Conservation (phyloP, 257 asterid species). For the Datura wrightii region DNA sequence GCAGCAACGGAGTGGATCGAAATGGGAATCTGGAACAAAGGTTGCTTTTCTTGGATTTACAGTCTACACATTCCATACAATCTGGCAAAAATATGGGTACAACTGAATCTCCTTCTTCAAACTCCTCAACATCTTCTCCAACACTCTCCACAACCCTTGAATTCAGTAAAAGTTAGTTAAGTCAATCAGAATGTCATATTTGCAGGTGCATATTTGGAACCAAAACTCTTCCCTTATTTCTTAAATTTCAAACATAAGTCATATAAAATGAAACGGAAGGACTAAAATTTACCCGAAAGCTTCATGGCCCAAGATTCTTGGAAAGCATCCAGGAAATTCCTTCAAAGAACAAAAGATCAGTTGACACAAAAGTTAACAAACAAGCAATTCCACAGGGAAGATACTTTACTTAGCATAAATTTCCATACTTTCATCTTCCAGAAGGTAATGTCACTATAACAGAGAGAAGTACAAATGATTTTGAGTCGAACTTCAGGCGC, state of each 20-base stretch:
- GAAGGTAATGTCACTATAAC: constrained; percentile 70
- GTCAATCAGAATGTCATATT: not conserved
- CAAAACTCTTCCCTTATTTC: too few species aligned
- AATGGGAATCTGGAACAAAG: constrained; percentile 73
- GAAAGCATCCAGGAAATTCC: constrained; percentile 67
- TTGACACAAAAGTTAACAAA: not conserved
- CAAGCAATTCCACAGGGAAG: not conserved
- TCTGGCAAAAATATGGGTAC: constrained; percentile 76
- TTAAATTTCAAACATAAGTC: too few species aligned
- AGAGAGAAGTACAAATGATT: constrained; percentile 79
- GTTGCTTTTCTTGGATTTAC: constrained; percentile 84
- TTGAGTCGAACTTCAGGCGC: constrained; percentile 71
- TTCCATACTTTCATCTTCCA: constrained; percentile 50
- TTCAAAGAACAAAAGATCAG: constrained; percentile 25
- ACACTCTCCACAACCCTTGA: constrained; percentile 81
- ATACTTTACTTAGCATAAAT: not conserved
- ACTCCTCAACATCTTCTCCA: constrained; percentile 65
- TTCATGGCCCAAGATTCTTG: constrained; percentile 82
- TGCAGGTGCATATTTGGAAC: constrained; percentile 25
- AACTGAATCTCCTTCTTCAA: constrained; percentile 72
- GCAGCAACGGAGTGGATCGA: constrained; percentile 56
- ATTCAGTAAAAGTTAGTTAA: constrained; percentile 3
- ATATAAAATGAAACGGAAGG: not conserved
- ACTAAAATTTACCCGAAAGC: constrained; percentile 64
- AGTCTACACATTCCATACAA: constrained; percentile 76